Evolutionary conservation across 768 basidiomycete genomes (phyloP).

Genomic region (Russula lepida): DNA sequence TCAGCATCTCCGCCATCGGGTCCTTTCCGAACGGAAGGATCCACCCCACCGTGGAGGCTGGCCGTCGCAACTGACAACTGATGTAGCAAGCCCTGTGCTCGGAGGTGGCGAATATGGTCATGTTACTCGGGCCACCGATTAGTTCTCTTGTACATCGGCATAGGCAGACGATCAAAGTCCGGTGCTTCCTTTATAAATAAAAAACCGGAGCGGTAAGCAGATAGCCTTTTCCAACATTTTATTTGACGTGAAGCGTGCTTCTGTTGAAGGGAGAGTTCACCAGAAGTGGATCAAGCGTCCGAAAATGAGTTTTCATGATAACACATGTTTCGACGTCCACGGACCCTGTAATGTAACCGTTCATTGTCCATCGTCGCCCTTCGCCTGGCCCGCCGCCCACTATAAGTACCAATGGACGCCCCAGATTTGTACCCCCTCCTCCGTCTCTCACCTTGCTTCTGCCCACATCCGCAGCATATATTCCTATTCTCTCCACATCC

Average conservation of each 20-base stretch:
- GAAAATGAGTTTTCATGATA: slow-evolving; percentile 13
- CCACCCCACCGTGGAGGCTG: neutral
- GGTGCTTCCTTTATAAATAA: slow-evolving; percentile 11
- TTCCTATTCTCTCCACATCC: slow-evolving; percentile 16
- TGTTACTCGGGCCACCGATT: neutral
- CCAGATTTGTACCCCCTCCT: neutral
- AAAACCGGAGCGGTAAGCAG: neutral
- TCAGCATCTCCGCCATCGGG: slow-evolving; percentile 1
- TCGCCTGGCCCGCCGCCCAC: neutral
- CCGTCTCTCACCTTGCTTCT: neutral
- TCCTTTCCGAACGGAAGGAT: slow-evolving; percentile 9
- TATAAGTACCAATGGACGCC: slow-evolving; percentile 12
- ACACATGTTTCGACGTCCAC: slow-evolving; percentile 21
- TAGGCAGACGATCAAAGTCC: slow-evolving; percentile 6
- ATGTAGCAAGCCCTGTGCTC: neutral
- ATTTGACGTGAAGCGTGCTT: slow-evolving; percentile 16
- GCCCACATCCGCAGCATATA: slow-evolving; percentile 14
- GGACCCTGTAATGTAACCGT: slow-evolving; percentile 13
- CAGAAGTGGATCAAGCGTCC: slow-evolving; percentile 12
- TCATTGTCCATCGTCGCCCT: slow-evolving; percentile 15
- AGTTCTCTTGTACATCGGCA: neutral
- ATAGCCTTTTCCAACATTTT: slow-evolving; percentile 10
- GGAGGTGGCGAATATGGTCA: neutral
- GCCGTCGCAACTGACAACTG: neutral
- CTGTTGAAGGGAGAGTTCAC: slow-evolving; percentile 3